Evolutionary conservation across 495 filamentous ascomycete genomes (phyloP).

Genomic region (Penicillium pancosmium): DNA sequence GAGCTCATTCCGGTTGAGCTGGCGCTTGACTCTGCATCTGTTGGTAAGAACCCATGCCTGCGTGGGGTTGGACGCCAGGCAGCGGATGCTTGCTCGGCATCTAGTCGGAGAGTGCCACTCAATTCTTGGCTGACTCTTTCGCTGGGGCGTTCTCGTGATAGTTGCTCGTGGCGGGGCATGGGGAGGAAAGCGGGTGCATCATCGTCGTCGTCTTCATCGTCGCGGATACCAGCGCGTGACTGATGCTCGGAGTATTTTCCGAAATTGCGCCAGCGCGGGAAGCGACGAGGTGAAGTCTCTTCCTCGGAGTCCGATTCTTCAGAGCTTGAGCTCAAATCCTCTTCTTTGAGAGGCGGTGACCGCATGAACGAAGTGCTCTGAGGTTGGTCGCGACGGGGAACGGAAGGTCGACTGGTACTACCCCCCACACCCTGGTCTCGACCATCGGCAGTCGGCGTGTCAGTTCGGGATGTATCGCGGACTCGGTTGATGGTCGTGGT

Average conservation of each 20-base stretch:
- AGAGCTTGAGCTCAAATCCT: constrained; percentile 42
- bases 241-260: constrained; percentile 44
- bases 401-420: constrained; percentile 30
- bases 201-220: constrained; percentile 52
- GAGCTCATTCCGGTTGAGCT: constrained; percentile 66
- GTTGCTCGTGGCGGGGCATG: constrained; percentile 42
- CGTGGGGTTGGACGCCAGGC: constrained; percentile 38
- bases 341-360: constrained; percentile 42
- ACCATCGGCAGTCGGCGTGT: constrained; percentile 43
- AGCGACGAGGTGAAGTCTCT: constrained; percentile 32
- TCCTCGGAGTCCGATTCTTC: constrained; percentile 60
- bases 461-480: constrained; percentile 45
- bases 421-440: constrained; percentile 45
- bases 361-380: constrained; percentile 26
- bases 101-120: constrained; percentile 60
- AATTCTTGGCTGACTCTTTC: constrained; percentile 48
- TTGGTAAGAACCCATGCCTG: constrained; percentile 33
- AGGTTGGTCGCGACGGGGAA: constrained; percentile 35
- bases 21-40: constrained; percentile 61
- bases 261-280: constrained; percentile 38
- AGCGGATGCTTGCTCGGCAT: constrained; percentile 49
- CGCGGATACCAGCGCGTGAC: constrained; percentile 27
- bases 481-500: constrained; percentile 54
- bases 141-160: constrained; percentile 24
- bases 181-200: constrained; percentile 76